Conservation (phyloP, 1,139 yeast genomes). For the Sugiyamaella castrensis region DNA sequence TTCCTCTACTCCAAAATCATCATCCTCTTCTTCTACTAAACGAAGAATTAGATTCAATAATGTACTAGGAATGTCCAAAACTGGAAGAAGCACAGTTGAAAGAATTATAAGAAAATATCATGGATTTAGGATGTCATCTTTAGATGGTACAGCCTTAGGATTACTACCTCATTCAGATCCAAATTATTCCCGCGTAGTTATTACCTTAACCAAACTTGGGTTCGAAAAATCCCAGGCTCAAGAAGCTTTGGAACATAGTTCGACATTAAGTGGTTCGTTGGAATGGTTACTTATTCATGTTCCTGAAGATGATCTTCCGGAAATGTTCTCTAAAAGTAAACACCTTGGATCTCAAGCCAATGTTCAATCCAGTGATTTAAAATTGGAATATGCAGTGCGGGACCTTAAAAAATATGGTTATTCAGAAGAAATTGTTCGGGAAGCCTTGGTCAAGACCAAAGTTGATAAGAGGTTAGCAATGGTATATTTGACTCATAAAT, state of each 20-base stretch:
- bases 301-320: slow-evolving; percentile 91
- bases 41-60: slow-evolving; percentile 30
- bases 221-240: slow-evolving; percentile 66
- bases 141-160: slow-evolving; percentile 9
- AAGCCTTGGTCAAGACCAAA: slow-evolving; percentile 44
- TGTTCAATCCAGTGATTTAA: slow-evolving; percentile 40
- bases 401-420: slow-evolving; percentile 65
- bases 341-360: slow-evolving; percentile 36
- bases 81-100: slow-evolving; percentile 34
- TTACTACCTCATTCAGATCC: slow-evolving; percentile 4
- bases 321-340: slow-evolving; percentile 36
- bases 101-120: slow-evolving; percentile 31
- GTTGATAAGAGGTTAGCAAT: slow-evolving; percentile 53
- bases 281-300: slow-evolving; percentile 86
- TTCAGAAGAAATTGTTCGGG: slow-evolving; percentile 60
- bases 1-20: not conserved
- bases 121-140: slow-evolving; percentile 27
- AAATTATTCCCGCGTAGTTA: slow-evolving; percentile 11
- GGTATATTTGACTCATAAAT: slow-evolving; percentile 39
- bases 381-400: slow-evolving; percentile 49
- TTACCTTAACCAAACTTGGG: slow-evolving; percentile 49
- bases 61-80: slow-evolving; percentile 35
- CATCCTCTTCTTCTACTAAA: not conserved
- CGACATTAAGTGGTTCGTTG: slow-evolving; percentile 46
- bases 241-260: slow-evolving; percentile 67